Percentiles rank a stretch among this genome's conserved stretches.
These are phyloP conservation scores for Pleoardoris graminearum DNA, from an alignment of 2,329 filamentous ascomycete species.

Conservation along the genomic window DNA sequence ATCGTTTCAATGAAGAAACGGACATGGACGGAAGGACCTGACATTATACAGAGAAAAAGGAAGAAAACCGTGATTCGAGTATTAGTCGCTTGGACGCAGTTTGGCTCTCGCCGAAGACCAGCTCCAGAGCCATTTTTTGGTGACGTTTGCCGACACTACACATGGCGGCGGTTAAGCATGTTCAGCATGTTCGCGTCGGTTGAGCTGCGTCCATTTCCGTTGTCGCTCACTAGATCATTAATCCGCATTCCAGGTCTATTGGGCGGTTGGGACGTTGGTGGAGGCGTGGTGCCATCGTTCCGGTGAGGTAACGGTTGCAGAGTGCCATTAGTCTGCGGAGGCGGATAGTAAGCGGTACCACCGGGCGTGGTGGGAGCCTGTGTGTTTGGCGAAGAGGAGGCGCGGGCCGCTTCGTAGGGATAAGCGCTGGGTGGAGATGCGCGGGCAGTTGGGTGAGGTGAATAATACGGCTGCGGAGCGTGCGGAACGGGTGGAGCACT, in stretches of 20 bases:
- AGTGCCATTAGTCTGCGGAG: conserved; percentile 33
- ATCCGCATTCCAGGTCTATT: conserved; percentile 48
- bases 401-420: conserved; percentile 47
- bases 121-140: conserved; percentile 26
- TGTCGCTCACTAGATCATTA: conserved; percentile 47
- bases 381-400: conserved; percentile 49
- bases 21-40: background rate
- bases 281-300: conserved; percentile 47
- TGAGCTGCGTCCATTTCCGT: conserved; percentile 43
- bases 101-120: conserved; percentile 34
- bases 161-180: conserved; percentile 46
- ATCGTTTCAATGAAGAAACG: background rate
- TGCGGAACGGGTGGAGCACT: conserved; percentile 40
- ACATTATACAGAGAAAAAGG: conserved; percentile 15
- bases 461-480: conserved; percentile 47
- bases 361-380: conserved; percentile 45
- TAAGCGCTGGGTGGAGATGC: conserved; percentile 49
- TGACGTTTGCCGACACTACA: conserved; percentile 26
- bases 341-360: conserved; percentile 37
- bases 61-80: background rate
- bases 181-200: conserved; percentile 51
- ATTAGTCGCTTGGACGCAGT: background rate
- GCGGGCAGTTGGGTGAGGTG: conserved; percentile 44
- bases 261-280: conserved; percentile 37
- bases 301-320: conserved; percentile 42